These are phyloP conservation scores for Ajuga reptans DNA, from an alignment of 305 asterid genomes.

Conservation along the genomic window DNA sequence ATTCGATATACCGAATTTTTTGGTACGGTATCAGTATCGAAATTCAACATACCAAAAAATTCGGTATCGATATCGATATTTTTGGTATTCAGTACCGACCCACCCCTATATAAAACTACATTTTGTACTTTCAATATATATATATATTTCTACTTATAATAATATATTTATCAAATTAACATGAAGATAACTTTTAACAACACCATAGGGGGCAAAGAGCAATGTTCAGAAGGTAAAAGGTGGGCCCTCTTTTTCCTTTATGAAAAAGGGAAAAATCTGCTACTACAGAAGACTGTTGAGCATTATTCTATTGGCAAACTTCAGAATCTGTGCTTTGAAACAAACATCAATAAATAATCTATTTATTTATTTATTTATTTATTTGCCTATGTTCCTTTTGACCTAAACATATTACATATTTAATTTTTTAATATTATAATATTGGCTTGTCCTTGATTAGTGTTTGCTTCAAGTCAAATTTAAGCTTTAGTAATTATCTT, in stretches of 20 bases:
- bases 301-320: constrained; percentile 19
- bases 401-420: not conserved
- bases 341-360: constrained; percentile 7
- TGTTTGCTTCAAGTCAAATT: constrained; percentile 19
- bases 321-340: constrained; percentile 6
- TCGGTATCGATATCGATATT: too few species aligned
- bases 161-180: too few species aligned
- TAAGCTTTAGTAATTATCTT: constrained; percentile 20
- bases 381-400: constrained; percentile 13
- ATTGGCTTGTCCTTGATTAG: constrained; percentile 8
- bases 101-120: too few species aligned
- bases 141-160: too few species aligned
- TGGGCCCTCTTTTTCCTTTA: constrained; percentile 13
- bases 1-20: too few species aligned
- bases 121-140: too few species aligned
- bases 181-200: too few species aligned
- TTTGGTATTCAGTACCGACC: too few species aligned
- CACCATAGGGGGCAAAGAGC: not conserved
- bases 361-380: too few species aligned
- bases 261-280: constrained; percentile 3
- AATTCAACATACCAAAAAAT: too few species aligned
- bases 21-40: too few species aligned
- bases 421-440: not conserved
- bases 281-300: not conserved
- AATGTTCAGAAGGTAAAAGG: constrained; percentile 29